Base-by-base conservation (phyloP, 2,329 filamentous ascomycete genomes). In the Aspergillus arachidicola region DNA sequence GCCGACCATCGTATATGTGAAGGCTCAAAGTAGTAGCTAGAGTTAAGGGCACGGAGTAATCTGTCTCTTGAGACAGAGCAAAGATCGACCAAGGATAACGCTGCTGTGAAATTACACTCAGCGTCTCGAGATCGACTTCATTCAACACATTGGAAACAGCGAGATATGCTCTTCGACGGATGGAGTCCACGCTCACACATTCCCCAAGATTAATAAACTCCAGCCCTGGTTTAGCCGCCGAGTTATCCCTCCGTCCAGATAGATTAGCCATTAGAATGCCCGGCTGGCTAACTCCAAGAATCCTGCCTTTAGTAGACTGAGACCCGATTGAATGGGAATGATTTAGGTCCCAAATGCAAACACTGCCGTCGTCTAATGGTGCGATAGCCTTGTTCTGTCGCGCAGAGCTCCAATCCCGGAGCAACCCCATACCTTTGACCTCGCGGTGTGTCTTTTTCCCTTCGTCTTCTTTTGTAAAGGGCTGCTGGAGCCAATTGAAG, bases 261-360 rank as follows among this genome's bases (percentile, higher is more conserved):
- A 89, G 87, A 68, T 89, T 88, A 2, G 86, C 71, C 60, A 89
- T 88, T 19, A 97, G 82, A 10, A 94, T 82, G 0, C 89, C 90
- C 0, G 88, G 82, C 23, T 80, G 80, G 75, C 91, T 95, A 65
- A 85, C 85, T 1, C 86, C 87, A 12, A 91, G 68, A 36, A 95
- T 86, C 3, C 82, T 85, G 55, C 80, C 79, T 34, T 83, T 85
- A 1, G 85, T 85, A 23, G 69, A 65, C 12, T 68, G 69, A 2
- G 74, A 73, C 6, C 68, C 68, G 23, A 68, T 66, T 1, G 66
- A 67, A 61, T 78, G 74, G 4, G 75, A 75, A 61, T 75, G 72
- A 60, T 85, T 87, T 57, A 92, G 81, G 72, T 96, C 91, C 93
- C 93, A 97, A 7, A 97, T 79, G 69, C 90, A 92, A n/a, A 97